Base-by-base conservation (phyloP, 495 filamentous ascomycete species). In the Penicillium steckii region DNA sequence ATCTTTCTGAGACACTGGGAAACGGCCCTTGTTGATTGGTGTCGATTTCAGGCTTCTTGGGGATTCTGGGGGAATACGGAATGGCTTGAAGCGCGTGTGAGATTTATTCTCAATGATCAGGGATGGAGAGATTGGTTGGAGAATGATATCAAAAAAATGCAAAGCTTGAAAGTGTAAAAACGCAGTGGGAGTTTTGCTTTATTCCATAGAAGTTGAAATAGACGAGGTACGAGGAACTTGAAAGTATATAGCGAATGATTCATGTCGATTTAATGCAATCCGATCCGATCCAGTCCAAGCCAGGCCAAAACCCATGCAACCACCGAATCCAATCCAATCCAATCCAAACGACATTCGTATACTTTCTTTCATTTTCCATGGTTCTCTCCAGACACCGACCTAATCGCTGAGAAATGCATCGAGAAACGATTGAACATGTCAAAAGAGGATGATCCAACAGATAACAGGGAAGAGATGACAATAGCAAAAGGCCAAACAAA, bases 331-430 rank as follows among this genome's bases (percentile, higher is more conserved):
- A 12, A 23, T 41, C n/a, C 38, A n/a, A 41, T 45, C 48, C 56
- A 44, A 44, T 33, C 52, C 46, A 48, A 3, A 47, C 41, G 53
- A 45, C 40, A 42, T 41, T 37, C 37, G 37, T 38, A 50, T 55
- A 56, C 46, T 56, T 61, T 59, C n/a, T n/a, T 52, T 67, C 52
- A 58, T 57, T 61, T 65, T 54, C 46, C 60, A 44, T 44, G 37
- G 45, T 53, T 48, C 47, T 55, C 23, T 54, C 60, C 60, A 60
- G 53, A 66, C 56, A 66, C 62, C 62, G 62, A 57, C 52, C 46
- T 53, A 56, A 57, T 60, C 70, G 70, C 72, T 70, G 65, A 73
- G 62, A 73, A 73, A 75, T 75, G 72, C 71, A 68, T 59, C 37
- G 44, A 57, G 44, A 57, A 61, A 58, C 38, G 46, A 56, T 37